Evolutionary conservation across 208 protist genomes (phyloP).

Genomic region (Acanthamoeba quina): DNA sequence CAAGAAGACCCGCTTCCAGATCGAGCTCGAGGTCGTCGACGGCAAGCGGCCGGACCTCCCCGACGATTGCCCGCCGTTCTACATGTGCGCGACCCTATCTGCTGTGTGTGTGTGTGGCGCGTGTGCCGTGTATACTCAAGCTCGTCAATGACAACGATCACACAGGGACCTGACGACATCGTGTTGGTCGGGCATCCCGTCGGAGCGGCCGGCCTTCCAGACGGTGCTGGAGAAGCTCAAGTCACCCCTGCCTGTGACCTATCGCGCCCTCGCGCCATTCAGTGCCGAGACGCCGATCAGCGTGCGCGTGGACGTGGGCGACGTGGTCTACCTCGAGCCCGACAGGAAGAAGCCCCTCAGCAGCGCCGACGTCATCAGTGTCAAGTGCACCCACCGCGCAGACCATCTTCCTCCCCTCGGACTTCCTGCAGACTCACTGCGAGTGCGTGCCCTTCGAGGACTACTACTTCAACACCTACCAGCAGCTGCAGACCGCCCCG

Average conservation of each 20-base stretch:
- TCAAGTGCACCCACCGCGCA: constrained; percentile 28
- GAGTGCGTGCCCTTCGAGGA: constrained; percentile 32
- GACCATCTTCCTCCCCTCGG: constrained; percentile 37
- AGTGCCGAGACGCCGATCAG: constrained; percentile 28
- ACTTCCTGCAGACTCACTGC: constrained; percentile 22
- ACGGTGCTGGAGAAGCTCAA: constrained; percentile 10
- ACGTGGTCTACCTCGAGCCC: constrained; percentile 48
- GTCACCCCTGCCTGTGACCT: not conserved
- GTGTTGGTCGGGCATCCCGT: constrained; percentile 21
- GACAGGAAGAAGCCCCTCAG: constrained; percentile 11
- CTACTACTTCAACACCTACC: constrained; percentile 43
- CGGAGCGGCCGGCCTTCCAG: constrained; percentile 7
- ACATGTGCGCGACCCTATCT: not conserved
- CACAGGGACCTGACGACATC: constrained; percentile 27
- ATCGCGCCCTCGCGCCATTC: constrained; percentile 2
- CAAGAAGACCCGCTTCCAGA: constrained; percentile 70
- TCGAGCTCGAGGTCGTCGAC: constrained; percentile 66
- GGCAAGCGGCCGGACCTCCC: constrained; percentile 63
- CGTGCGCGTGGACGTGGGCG: constrained; percentile 42
- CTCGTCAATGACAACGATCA: too few relatives aligned
- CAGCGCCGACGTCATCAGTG: not conserved
- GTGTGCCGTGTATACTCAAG: too few relatives aligned
- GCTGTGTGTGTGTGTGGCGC: too few relatives aligned
- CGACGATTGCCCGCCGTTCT: constrained; percentile 25
- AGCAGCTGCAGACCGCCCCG: not conserved